phyloP scores from a whole-genome alignment of 2,329 filamentous ascomycete genomes.

The Uncinocarpus reesii region DNA sequence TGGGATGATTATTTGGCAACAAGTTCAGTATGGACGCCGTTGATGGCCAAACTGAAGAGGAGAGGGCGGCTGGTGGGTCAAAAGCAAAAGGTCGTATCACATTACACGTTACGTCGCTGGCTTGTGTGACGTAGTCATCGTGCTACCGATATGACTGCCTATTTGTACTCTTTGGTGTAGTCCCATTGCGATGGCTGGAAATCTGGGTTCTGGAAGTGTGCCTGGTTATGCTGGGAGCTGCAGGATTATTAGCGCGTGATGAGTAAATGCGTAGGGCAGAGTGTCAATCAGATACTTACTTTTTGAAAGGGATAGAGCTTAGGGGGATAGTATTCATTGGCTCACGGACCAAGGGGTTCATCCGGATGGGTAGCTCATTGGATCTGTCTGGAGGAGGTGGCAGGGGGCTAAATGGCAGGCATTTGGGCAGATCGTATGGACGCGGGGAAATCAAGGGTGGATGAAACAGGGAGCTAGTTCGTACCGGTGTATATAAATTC shows the following conservation, averaged over 20 bases:
- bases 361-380: conserved; percentile 25
- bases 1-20: background rate
- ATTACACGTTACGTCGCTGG: conserved; percentile 16
- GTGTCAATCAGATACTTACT: conserved; percentile 25
- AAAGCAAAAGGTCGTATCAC: background rate
- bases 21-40: background rate
- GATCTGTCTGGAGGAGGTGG: conserved; percentile 24
- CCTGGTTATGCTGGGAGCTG: conserved; percentile 38
- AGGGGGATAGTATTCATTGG: conserved; percentile 33
- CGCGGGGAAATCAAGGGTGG: conserved; percentile 6
- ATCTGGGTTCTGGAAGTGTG: conserved; percentile 38
- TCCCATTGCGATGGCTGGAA: conserved; percentile 40
- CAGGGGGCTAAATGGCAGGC: conserved; percentile 19
- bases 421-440: background rate
- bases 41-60: background rate
- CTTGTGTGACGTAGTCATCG: background rate
- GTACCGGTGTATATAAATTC: conserved; percentile 25
- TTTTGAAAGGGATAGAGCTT: conserved; percentile 32
- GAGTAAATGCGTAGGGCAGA: background rate
- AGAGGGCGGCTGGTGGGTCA: background rate
- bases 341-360: conserved; percentile 35
- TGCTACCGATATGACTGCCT: conserved; percentile 4
- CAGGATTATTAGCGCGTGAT: background rate
- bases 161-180: conserved; percentile 28
- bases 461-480: conserved; percentile 18